phyloP scores from a whole-genome alignment of 192 early-diverging fungal genomes.

The Pilobolus umbonatus region DNA sequence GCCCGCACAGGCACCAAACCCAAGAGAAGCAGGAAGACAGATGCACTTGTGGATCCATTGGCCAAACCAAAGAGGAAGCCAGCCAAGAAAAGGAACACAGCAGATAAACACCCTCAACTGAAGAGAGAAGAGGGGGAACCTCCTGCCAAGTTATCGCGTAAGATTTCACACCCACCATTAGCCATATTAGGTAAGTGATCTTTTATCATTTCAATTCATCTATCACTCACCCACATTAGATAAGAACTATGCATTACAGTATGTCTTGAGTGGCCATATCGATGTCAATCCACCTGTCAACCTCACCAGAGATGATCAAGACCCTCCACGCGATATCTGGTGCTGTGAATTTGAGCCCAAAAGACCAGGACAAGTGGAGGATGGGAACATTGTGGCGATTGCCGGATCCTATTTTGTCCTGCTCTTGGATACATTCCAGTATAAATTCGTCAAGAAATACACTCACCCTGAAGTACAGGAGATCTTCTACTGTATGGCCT shows the following conservation, averaged over 20 bases:
- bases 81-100: too few species aligned
- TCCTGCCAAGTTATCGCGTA: too few species aligned
- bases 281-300: neutral
- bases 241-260: neutral
- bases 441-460: conserved; percentile 40
- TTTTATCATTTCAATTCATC: too few species aligned
- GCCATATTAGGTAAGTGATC: too few species aligned
- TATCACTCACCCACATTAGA: too few species aligned
- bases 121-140: too few species aligned
- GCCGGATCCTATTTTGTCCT: conserved; percentile 41
- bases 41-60: too few species aligned
- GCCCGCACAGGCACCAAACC: too few species aligned
- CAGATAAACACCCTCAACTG: too few species aligned
- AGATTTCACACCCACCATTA: too few species aligned
- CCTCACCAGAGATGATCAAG: conserved; percentile 35
- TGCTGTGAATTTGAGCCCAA: conserved; percentile 38
- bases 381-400: conserved; percentile 34
- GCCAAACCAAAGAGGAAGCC: too few species aligned
- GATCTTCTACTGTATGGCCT: conserved; percentile 43
- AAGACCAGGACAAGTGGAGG: neutral
- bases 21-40: too few species aligned
- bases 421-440: conserved; percentile 39
- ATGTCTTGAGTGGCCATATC: neutral
- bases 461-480: conserved; percentile 42
- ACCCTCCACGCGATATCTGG: conserved; percentile 35